These are phyloP conservation scores for Tinospora cordifolia DNA, from an alignment of 164 flowering plant species.

Conservation along the genomic window DNA sequence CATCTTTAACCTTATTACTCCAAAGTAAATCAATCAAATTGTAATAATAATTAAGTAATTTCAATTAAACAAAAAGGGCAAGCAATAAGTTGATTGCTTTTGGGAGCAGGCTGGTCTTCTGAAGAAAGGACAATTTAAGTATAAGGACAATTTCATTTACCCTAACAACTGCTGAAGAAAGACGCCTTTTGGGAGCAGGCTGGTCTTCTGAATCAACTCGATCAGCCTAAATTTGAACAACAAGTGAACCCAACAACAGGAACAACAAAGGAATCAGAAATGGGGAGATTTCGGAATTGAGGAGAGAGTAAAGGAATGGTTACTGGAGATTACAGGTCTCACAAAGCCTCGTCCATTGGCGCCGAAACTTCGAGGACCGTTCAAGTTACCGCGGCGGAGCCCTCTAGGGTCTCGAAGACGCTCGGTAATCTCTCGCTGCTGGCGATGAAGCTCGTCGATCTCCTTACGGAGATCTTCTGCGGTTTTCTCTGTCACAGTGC, in stretches of 20 bases:
- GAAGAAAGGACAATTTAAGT: no score
- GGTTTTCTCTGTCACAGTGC: slow-evolving; percentile 56
- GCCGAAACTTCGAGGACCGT: slow-evolving; percentile 44
- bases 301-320: background rate
- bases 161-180: slow-evolving; percentile 90
- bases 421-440: slow-evolving; percentile 86
- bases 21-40: slow-evolving; percentile 7
- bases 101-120: no score
- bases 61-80: background rate
- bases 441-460: slow-evolving; percentile 86
- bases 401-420: slow-evolving; percentile 93
- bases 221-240: slow-evolving; percentile 40
- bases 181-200: slow-evolving; percentile 68
- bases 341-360: slow-evolving; percentile 48
- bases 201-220: slow-evolving; percentile 56
- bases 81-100: background rate
- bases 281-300: background rate
- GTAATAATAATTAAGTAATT: background rate
- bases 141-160: slow-evolving; percentile 25
- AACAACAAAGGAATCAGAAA: background rate
- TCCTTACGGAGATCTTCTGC: slow-evolving; percentile 85
- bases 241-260: background rate
- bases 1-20: slow-evolving; percentile 62
- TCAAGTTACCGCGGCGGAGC: slow-evolving; percentile 58
- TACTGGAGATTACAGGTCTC: slow-evolving; percentile 43